Base-by-base conservation (phyloP, 495 filamentous ascomycete genomes). In the Penicillium tannophilum region DNA sequence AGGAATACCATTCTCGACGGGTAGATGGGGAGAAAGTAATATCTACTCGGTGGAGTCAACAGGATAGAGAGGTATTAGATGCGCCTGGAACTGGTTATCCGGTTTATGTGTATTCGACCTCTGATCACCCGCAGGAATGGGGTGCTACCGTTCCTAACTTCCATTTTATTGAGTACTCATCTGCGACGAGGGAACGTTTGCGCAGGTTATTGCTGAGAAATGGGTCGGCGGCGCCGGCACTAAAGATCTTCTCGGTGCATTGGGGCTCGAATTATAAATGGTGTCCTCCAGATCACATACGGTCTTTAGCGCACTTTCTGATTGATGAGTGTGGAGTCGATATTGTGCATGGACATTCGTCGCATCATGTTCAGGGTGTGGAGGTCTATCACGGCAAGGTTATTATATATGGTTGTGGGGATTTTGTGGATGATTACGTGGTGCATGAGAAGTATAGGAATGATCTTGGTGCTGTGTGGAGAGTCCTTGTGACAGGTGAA, bases 351-450 rank as follows among this genome's bases (percentile, higher is more conserved):
- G 76, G 76, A 0, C 74, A 77, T 51, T 78, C 76, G 23, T 69
- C 70, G 23, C 76, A 79, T 62, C 76, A 79, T 69, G 55, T 76
- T 0, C 76, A 79, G 61, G 76, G 76, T 0, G 75, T 76, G 9
- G 76, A 78, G 58, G 53, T 61, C 16, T 75, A 75, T 46, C 64
- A 51, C 1, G 70, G 74, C 0, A 71, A 66, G 49, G 16, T 78
- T 10, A 71, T 79, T 36, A 71, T 78, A 3, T 78, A 78, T 33
- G 76, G 76, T 0, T 78, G 76, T 58, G 76, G 76, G 1, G 74
- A 78, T 60, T 78, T 77, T 58, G 74, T 78, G 35, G 74, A 78
- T 64, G 76, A 79, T 64, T 78, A 77, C 67, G 66, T 63, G 3
- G 3, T 75, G n/a, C 59, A 65, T 62, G 45, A 42, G 28, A 60